These are phyloP conservation scores for Penicillium desertorum DNA, from an alignment of 495 filamentous ascomycete genomes.

Conservation along the genomic window DNA sequence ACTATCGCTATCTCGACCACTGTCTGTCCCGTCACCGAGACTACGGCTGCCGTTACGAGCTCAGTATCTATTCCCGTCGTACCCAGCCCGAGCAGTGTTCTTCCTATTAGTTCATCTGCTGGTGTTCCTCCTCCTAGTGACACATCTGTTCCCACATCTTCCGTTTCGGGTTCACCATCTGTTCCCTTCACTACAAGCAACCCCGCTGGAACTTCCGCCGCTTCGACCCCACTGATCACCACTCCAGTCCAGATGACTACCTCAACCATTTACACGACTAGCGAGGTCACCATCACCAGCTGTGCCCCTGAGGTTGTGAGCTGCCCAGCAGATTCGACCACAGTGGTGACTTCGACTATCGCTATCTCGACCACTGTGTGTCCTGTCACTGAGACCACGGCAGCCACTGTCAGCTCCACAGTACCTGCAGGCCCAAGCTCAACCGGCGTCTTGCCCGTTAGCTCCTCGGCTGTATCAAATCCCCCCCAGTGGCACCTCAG, in stretches of 20 bases:
- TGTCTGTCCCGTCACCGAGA: slow-evolving; percentile 53
- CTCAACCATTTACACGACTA: slow-evolving; percentile 61
- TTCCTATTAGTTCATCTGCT: neutral
- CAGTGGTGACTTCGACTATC: slow-evolving; percentile 54
- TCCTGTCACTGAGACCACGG: slow-evolving; percentile 44
- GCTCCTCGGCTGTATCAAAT: slow-evolving; percentile 2
- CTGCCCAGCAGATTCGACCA: slow-evolving; percentile 55
- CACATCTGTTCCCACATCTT: neutral
- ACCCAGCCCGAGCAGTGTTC: neutral
- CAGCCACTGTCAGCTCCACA: slow-evolving; percentile 17
- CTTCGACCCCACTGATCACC: neutral
- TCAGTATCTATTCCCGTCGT: slow-evolving; percentile 8
- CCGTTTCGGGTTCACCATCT: too few relatives aligned
- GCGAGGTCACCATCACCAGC: slow-evolving; percentile 55
- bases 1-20: slow-evolving; percentile 61
- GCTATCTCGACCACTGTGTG: slow-evolving; percentile 59
- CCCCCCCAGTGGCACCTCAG: neutral
- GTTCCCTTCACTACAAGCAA: neutral
- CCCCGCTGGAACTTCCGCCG: neutral
- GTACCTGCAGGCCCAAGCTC: neutral
- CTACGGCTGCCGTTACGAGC: slow-evolving; percentile 19
- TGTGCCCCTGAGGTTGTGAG: slow-evolving; percentile 57
- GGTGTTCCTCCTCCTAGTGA: neutral
- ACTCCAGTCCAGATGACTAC: slow-evolving; percentile 38
- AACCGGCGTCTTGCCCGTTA: neutral